A percentile compares a stretch with the other conserved stretches of the same genome.
phyloP scores from a whole-genome alignment of 1,284 basidiomycete genomes.

The Apiotrichum siamense region DNA sequence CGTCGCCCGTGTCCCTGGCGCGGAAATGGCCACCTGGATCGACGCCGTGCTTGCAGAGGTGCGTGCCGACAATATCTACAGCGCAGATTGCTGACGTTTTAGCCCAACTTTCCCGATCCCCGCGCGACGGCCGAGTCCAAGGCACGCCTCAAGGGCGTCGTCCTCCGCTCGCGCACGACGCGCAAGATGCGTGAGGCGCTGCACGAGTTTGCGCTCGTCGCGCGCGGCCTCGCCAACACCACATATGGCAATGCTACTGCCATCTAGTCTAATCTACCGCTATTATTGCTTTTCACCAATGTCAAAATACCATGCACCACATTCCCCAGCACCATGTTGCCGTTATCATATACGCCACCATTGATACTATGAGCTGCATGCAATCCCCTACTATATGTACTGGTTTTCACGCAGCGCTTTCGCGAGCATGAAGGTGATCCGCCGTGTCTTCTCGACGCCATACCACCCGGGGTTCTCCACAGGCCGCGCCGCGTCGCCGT shows the following conservation, averaged over 20 bases:
- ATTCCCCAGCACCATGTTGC: background rate
- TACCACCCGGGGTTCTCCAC: background rate
- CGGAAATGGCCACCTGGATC: constrained; percentile 62
- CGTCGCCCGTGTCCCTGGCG: constrained; percentile 53
- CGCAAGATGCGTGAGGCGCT: constrained; percentile 47
- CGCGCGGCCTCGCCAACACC: constrained; percentile 44
- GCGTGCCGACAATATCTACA: constrained; percentile 26
- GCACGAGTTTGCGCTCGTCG: constrained; percentile 48
- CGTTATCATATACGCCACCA: background rate
- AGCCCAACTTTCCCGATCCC: constrained; percentile 36
- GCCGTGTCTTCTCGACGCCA: background rate
- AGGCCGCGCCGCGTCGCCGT: no score
- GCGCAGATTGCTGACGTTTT: background rate
- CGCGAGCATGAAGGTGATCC: constrained; percentile 11
- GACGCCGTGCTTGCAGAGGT: constrained; percentile 64
- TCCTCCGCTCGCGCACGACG: constrained; percentile 51
- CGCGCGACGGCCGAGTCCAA: constrained; percentile 58
- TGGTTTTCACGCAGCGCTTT: constrained; percentile 12
- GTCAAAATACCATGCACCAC: background rate
- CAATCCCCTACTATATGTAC: constrained; percentile 13
- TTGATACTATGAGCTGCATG: background rate
- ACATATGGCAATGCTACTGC: constrained; percentile 46
- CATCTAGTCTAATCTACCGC: constrained; percentile 3
- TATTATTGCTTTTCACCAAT: background rate
- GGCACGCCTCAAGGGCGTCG: constrained; percentile 65